Evolutionary conservation across 768 basidiomycete genomes (phyloP).

Genomic region (Russula olivacea): DNA sequence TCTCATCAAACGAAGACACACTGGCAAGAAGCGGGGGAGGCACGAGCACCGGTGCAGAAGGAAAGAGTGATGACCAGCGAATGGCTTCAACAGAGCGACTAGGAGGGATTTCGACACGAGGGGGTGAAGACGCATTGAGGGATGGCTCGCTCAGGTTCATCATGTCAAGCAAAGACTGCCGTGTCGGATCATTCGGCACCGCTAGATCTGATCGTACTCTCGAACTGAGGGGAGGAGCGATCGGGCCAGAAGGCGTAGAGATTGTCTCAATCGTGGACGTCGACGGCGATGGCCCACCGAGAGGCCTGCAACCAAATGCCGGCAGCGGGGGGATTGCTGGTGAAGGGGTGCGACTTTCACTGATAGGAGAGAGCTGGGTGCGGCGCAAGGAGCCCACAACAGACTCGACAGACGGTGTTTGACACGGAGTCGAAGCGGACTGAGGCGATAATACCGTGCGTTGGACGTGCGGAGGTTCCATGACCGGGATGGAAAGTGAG

Average conservation of each 20-base stretch:
- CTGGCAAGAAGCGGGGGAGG: background rate
- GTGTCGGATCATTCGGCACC: background rate
- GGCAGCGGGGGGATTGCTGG: background rate
- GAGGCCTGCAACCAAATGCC: background rate
- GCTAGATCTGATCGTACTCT: background rate
- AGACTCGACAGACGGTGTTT: conserved; percentile 4
- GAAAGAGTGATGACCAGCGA: conserved; percentile 16
- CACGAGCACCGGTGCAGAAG: conserved; percentile 9
- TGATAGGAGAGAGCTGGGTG: conserved; percentile 8
- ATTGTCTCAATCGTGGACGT: conserved; percentile 4
- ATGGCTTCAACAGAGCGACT: background rate
- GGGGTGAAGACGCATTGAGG: background rate
- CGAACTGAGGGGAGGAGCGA: background rate
- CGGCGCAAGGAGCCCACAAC: conserved; percentile 9
- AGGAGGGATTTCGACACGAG: background rate
- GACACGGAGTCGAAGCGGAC: background rate
- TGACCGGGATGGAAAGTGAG: background rate
- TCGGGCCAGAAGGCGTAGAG: conserved; percentile 1
- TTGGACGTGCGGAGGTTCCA: background rate
- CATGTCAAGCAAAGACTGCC: background rate
- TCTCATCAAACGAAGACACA: conserved; percentile 1
- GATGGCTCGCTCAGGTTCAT: conserved; percentile 2
- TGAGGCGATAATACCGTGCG: background rate
- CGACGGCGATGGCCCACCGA: conserved; percentile 6
- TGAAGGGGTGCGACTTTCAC: conserved; percentile 11